phyloP scores from a whole-genome alignment of 2,329 filamentous ascomycete species.

The Ophiocordyceps polyrhachis-furcata region DNA sequence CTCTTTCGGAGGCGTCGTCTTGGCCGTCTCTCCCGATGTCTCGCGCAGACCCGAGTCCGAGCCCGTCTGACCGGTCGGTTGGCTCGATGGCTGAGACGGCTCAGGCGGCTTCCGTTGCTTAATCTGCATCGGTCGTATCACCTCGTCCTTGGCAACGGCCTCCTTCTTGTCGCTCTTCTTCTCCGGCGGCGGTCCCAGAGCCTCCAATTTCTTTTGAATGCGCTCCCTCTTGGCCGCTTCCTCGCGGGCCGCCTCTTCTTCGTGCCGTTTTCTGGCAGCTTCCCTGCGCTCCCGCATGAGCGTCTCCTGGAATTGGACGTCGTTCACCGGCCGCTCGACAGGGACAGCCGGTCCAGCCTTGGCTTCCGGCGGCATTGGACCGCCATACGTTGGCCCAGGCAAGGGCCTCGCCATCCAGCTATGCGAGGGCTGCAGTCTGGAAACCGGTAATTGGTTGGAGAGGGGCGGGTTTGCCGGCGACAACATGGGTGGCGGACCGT shows the following conservation, averaged over 20 bases:
- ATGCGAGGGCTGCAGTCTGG: constrained; percentile 9
- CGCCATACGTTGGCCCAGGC: constrained; percentile 20
- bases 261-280: constrained; percentile 45
- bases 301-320: constrained; percentile 46
- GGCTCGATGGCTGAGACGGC: constrained; percentile 3
- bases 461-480: constrained; percentile 19
- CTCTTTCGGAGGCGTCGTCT: constrained; percentile 5
- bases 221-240: constrained; percentile 54
- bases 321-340: constrained; percentile 25
- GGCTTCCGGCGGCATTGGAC: constrained; percentile 9
- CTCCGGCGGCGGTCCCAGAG: constrained; percentile 46
- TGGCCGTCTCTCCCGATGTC: constrained; percentile 1
- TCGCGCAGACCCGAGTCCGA: constrained; percentile 1
- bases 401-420: constrained; percentile 19
- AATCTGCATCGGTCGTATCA: constrained; percentile 13
- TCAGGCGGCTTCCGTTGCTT: constrained; percentile 13
- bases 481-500: constrained; percentile 20
- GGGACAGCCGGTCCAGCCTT: constrained; percentile 13
- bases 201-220: constrained; percentile 53
- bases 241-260: constrained; percentile 51
- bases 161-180: constrained; percentile 38
- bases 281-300: constrained; percentile 57
- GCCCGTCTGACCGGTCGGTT: constrained; percentile 1
- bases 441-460: constrained; percentile 10
- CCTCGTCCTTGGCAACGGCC: constrained; percentile 21